phyloP scores from a whole-genome alignment of 2,329 filamentous ascomycete species.

The Xylaria sp. region DNA sequence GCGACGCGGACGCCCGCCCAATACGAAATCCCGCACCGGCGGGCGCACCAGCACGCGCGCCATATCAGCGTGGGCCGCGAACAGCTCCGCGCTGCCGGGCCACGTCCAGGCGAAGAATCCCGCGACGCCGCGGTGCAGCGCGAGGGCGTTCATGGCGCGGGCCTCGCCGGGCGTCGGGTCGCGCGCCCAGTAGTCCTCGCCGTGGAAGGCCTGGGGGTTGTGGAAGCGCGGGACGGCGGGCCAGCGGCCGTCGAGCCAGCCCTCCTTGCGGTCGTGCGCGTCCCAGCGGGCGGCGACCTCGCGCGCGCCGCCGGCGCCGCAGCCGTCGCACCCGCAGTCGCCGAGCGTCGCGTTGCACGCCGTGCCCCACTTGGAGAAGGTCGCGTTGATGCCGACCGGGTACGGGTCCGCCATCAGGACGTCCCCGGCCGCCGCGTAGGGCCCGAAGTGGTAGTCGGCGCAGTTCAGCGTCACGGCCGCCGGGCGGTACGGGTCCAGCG shows the following conservation, averaged over 20 bases:
- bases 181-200: slow-evolving; percentile 51
- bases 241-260: slow-evolving; percentile 45
- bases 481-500: slow-evolving; percentile 63
- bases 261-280: slow-evolving; percentile 42
- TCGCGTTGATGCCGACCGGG: slow-evolving; percentile 59
- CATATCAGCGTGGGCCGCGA: slow-evolving; percentile 43
- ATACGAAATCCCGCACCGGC: slow-evolving; percentile 45
- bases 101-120: slow-evolving; percentile 51
- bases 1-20: slow-evolving; percentile 35
- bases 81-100: slow-evolving; percentile 43
- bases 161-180: slow-evolving; percentile 48
- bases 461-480: slow-evolving; percentile 63
- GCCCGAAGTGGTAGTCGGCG: slow-evolving; percentile 60
- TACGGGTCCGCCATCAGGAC: slow-evolving; percentile 64
- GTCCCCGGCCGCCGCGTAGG: slow-evolving; percentile 58
- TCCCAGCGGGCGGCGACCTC: slow-evolving; percentile 53
- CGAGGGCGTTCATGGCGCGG: slow-evolving; percentile 48
- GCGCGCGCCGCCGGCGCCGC: slow-evolving; percentile 49
- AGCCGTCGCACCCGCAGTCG: slow-evolving; percentile 66
- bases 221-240: slow-evolving; percentile 46
- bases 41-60: slow-evolving; percentile 40
- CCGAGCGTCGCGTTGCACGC: slow-evolving; percentile 61
- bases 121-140: slow-evolving; percentile 50
- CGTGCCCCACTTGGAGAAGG: slow-evolving; percentile 58
- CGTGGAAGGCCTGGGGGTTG: slow-evolving; percentile 52